Evolutionary conservation across 2,329 filamentous ascomycete species (phyloP).

Genomic region (Diaporthe sp.): DNA sequence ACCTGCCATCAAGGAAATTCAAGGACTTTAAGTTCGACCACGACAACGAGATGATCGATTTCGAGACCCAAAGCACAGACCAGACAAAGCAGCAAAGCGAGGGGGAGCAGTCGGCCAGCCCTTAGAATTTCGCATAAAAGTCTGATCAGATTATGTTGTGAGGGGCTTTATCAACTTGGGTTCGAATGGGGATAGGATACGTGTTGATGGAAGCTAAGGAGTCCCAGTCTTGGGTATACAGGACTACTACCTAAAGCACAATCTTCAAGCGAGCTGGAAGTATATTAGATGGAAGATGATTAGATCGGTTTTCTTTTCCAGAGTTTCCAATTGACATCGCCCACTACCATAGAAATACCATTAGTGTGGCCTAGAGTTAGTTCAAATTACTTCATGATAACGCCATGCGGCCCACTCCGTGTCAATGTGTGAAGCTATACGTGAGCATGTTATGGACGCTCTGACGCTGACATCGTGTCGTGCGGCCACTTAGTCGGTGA

Average conservation of each 20-base stretch:
- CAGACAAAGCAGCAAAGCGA: not conserved
- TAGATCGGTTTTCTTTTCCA: not conserved
- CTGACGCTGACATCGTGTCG: not conserved
- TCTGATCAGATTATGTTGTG: not conserved
- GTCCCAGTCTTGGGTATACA: not conserved
- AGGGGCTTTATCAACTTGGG: not conserved
- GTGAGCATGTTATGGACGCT: not conserved
- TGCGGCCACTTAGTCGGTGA: not conserved
- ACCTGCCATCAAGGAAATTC: conserved; percentile 31
- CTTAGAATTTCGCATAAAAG: not conserved
- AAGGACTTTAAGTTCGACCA: conserved; percentile 8
- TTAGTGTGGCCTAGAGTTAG: not conserved
- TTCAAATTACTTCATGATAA: not conserved
- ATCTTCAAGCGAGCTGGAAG: not conserved
- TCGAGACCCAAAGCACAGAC: not conserved
- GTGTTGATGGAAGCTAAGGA: fast-evolving
- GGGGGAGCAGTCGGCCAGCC: not conserved
- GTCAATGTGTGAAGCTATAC: not conserved
- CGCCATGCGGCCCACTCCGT: not conserved
- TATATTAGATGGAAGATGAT: not conserved
- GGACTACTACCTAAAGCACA: fast-evolving
- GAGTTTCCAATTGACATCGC: not conserved
- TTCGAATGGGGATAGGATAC: no score
- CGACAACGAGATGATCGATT: not conserved
- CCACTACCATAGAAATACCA: not conserved